Evolutionary conservation across 345 rosid genomes (phyloP).

Genomic region (Moricandia moricandioides): DNA sequence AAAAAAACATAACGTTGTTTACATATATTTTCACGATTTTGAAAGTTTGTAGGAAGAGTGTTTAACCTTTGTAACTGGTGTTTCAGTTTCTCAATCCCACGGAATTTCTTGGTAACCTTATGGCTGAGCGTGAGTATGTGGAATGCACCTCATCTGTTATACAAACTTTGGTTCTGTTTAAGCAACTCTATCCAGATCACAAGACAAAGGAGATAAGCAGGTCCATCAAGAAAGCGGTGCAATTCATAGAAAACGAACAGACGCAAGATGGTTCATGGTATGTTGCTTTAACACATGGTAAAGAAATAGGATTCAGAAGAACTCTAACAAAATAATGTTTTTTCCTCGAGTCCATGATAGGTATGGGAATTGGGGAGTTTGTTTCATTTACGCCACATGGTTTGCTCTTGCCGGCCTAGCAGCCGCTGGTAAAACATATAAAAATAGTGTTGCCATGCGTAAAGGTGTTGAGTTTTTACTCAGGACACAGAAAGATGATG

Average conservation of each 20-base stretch:
- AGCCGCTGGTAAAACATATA: slow-evolving; percentile 45
- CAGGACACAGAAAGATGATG: slow-evolving; percentile 42
- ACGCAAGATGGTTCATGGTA: slow-evolving; percentile 52
- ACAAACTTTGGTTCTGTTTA: slow-evolving; percentile 40
- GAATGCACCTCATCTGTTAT: slow-evolving; percentile 47
- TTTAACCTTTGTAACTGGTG: slow-evolving; percentile 4
- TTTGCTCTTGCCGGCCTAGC: slow-evolving; percentile 48
- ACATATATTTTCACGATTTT: not conserved
- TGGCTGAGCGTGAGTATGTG: slow-evolving; percentile 46
- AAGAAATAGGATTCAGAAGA: not conserved
- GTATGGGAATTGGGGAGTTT: slow-evolving; percentile 51
- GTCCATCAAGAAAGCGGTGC: slow-evolving; percentile 34
- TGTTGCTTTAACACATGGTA: not conserved
- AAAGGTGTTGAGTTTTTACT: slow-evolving; percentile 47
- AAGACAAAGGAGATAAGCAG: slow-evolving; percentile 40
- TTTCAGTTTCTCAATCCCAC: slow-evolving; percentile 49
- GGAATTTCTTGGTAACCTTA: slow-evolving; percentile 40
- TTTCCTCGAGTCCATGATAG: slow-evolving; percentile 12
- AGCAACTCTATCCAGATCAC: slow-evolving; percentile 44
- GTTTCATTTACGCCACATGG: slow-evolving; percentile 52
- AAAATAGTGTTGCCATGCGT: slow-evolving; percentile 33
- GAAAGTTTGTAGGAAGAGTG: not conserved
- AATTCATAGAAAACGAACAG: slow-evolving; percentile 43
- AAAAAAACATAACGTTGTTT: not conserved
- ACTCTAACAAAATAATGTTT: not conserved